phyloP scores from a whole-genome alignment of 1,284 basidiomycete genomes.

The Rhodotorula glutinis region DNA sequence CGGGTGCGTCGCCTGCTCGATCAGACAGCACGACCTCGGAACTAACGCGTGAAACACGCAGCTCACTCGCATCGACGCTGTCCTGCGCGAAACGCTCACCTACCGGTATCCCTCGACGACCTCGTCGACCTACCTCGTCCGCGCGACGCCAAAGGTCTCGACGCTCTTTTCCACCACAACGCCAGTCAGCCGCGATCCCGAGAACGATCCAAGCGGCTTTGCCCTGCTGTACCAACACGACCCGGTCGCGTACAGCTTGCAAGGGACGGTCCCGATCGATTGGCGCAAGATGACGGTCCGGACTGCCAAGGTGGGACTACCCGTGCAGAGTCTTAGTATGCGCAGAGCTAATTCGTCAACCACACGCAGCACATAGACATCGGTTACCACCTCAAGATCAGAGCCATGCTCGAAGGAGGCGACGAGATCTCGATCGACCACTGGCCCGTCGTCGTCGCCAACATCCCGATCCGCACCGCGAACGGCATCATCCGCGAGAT shows the following conservation, averaged over 20 bases:
- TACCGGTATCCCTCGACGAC: conserved; percentile 24
- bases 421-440: conserved; percentile 24
- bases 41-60: not conserved
- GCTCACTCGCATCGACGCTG: conserved; percentile 24
- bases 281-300: conserved; percentile 23
- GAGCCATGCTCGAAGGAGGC: conserved; percentile 25
- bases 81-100: conserved; percentile 26
- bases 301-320: conserved; percentile 25
- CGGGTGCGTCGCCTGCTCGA: conserved; percentile 1
- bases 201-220: conserved; percentile 1
- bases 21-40: not conserved
- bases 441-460: conserved; percentile 26
- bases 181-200: conserved; percentile 1
- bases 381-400: conserved; percentile 31
- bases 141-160: not conserved
- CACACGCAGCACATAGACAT: conserved; percentile 30
- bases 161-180: conserved; percentile 17
- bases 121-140: conserved; percentile 8
- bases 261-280: conserved; percentile 9
- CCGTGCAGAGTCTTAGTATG: too few relatives aligned
- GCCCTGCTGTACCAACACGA: conserved; percentile 21
- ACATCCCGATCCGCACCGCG: conserved; percentile 6
- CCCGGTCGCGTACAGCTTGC: conserved; percentile 12
- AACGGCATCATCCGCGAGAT: conserved; percentile 29
- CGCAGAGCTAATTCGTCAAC: too few relatives aligned